A percentile compares a stretch with the other conserved stretches of the same genome.
phyloP scores from a whole-genome alignment of 345 rosid genomes.

The Populus pruinosa region DNA sequence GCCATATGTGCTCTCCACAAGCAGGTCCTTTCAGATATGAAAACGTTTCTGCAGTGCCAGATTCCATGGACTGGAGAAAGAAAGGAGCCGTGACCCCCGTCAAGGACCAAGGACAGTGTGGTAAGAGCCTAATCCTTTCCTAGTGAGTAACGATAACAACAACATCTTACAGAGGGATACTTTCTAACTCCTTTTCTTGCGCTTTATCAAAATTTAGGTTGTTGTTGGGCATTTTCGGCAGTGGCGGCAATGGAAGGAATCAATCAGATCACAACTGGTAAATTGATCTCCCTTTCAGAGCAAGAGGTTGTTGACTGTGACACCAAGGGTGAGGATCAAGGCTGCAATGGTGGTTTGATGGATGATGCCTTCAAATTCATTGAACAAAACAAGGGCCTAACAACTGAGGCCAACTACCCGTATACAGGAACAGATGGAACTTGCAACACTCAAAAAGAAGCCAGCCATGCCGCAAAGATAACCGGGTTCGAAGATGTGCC shows the following conservation, averaged over 20 bases:
- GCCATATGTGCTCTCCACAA: constrained; percentile 11
- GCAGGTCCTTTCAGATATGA: constrained; percentile 3
- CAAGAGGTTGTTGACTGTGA: constrained; percentile 49
- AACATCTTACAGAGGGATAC: too few relatives aligned
- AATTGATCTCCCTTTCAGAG: constrained; percentile 35
- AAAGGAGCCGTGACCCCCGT: constrained; percentile 13
- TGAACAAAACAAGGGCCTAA: constrained; percentile 18
- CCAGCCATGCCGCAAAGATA: constrained; percentile 8
- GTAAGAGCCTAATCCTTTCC: neutral
- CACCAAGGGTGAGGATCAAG: constrained; percentile 4
- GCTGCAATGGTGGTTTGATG: constrained; percentile 35
- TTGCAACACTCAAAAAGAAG: constrained; percentile 23
- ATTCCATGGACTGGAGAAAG: constrained; percentile 16
- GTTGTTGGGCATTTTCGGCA: constrained; percentile 52
- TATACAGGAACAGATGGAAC: constrained; percentile 26
- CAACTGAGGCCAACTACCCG: constrained; percentile 25
- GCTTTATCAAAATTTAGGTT: constrained; percentile 20
- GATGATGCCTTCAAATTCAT: constrained; percentile 34
- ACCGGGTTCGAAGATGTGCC: constrained; percentile 23
- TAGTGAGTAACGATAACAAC: neutral
- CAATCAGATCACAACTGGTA: constrained; percentile 22
- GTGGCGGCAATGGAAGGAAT: constrained; percentile 53
- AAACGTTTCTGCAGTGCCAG: neutral
- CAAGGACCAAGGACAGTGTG: constrained; percentile 15
- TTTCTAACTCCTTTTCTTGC: too few relatives aligned